phyloP scores from a whole-genome alignment of 2,329 filamentous ascomycete species.

The Pseudopyricularia javanii region DNA sequence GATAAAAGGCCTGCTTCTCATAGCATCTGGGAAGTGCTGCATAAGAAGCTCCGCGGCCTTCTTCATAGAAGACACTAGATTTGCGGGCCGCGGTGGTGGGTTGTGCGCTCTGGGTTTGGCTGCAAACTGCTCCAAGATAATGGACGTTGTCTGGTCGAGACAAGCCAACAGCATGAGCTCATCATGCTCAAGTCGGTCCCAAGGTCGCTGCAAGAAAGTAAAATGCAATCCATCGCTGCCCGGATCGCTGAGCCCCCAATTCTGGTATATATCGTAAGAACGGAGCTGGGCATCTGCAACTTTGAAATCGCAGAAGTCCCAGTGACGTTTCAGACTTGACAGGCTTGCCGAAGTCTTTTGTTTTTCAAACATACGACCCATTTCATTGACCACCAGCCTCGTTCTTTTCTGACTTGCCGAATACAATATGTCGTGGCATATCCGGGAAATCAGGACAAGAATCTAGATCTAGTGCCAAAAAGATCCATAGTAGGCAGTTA shows the following conservation, averaged over 20 bases:
- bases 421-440: not conserved
- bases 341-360: not conserved
- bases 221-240: not conserved
- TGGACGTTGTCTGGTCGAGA: not conserved
- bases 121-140: not conserved
- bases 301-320: conserved; percentile 1
- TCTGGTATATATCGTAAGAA: not conserved
- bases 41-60: not conserved
- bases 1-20: conserved; percentile 1
- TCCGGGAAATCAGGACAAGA: not conserved
- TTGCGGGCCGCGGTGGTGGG: not conserved
- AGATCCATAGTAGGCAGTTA: not conserved
- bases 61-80: not conserved
- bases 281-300: not conserved
- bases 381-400: not conserved
- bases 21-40: not conserved
- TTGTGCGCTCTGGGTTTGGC: not conserved
- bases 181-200: not conserved
- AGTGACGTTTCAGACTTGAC: not conserved
- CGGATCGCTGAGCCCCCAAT: accelerated
- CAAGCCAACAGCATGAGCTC: not conserved
- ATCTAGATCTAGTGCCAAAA: not conserved
- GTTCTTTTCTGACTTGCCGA: not conserved
- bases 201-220: not conserved
- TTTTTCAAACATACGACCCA: not conserved